phyloP scores from a whole-genome alignment of 1,139 yeast genomes.

The Diutina neorugosa region DNA sequence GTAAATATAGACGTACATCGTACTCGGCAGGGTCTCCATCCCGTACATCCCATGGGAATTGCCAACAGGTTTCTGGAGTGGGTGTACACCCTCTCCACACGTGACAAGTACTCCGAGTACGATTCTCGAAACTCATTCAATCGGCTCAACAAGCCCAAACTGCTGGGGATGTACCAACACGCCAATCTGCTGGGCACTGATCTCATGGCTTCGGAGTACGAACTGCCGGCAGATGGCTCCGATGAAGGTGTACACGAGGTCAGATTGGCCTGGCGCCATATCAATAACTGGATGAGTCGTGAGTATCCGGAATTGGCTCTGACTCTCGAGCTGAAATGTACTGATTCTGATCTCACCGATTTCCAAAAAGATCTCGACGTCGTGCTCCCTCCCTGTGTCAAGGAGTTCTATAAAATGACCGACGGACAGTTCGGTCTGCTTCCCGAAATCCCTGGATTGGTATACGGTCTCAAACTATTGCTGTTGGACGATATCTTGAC shows the following conservation, averaged over 20 bases:
- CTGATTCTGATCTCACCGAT: slow-evolving; percentile 46
- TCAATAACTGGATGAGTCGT: slow-evolving; percentile 46
- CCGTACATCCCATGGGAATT: background rate
- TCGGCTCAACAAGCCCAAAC: slow-evolving; percentile 30
- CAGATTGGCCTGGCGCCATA: slow-evolving; percentile 58
- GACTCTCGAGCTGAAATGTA: slow-evolving; percentile 51
- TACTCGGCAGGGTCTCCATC: background rate
- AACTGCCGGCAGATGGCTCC: background rate
- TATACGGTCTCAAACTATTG: slow-evolving; percentile 55
- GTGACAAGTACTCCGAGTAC: slow-evolving; percentile 59
- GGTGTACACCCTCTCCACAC: slow-evolving; percentile 52
- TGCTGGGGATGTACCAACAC: slow-evolving; percentile 21
- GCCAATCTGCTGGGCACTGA: slow-evolving; percentile 15
- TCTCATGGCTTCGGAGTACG: slow-evolving; percentile 3
- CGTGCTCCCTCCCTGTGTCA: slow-evolving; percentile 45
- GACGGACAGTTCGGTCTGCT: slow-evolving; percentile 52
- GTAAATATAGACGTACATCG: background rate
- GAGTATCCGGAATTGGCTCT: slow-evolving; percentile 45
- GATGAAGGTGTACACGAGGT: slow-evolving; percentile 51
- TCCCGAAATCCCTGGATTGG: slow-evolving; percentile 25
- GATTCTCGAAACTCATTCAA: slow-evolving; percentile 40
- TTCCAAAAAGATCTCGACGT: slow-evolving; percentile 54
- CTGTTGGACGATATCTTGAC: slow-evolving; percentile 51
- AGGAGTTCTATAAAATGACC: slow-evolving; percentile 47
- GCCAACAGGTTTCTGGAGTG: slow-evolving; percentile 22